Evolutionary conservation across 306 rosid genomes (phyloP).

Genomic region (Cicer bijugum): DNA sequence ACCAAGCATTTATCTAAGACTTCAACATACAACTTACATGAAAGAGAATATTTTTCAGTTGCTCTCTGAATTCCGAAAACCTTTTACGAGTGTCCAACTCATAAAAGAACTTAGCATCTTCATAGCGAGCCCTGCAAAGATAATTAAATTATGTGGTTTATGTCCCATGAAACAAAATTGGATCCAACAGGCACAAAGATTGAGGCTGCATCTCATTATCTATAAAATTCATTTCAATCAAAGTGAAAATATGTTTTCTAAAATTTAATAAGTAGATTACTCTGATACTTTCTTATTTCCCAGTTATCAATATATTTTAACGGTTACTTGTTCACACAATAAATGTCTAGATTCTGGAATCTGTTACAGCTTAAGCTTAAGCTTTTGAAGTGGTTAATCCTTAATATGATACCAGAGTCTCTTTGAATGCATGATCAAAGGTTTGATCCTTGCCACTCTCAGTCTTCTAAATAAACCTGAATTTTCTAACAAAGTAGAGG

Average conservation of each 20-base stretch:
- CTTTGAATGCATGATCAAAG: neutral
- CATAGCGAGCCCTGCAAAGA: slow-evolving; percentile 87
- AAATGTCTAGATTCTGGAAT: neutral
- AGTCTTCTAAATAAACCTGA: slow-evolving; percentile 16
- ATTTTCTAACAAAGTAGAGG: slow-evolving; percentile 29
- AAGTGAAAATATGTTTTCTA: neutral
- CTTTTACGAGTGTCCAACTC: slow-evolving; percentile 74
- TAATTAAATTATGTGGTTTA: slow-evolving; percentile 24
- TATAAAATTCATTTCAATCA: slow-evolving; percentile 21
- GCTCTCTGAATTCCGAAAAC: slow-evolving; percentile 73
- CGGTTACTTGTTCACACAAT: slow-evolving; percentile 15
- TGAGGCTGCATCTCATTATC: slow-evolving; percentile 27
- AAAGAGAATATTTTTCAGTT: slow-evolving; percentile 80
- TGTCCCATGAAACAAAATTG: slow-evolving; percentile 24
- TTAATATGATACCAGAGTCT: neutral
- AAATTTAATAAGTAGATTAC: slow-evolving; percentile 4
- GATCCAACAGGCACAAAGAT: neutral
- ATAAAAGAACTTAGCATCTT: slow-evolving; percentile 97
- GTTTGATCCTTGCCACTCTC: neutral
- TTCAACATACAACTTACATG: slow-evolving; percentile 65
- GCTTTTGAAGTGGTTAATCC: slow-evolving; percentile 13
- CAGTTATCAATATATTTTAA: slow-evolving; percentile 13
- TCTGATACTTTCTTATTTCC: slow-evolving; percentile 13
- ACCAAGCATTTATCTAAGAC: slow-evolving; percentile 1
- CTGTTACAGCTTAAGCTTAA: neutral